Evolutionary conservation across 257 asterid species (phyloP).

Genomic region (Cruciata laevipes): DNA sequence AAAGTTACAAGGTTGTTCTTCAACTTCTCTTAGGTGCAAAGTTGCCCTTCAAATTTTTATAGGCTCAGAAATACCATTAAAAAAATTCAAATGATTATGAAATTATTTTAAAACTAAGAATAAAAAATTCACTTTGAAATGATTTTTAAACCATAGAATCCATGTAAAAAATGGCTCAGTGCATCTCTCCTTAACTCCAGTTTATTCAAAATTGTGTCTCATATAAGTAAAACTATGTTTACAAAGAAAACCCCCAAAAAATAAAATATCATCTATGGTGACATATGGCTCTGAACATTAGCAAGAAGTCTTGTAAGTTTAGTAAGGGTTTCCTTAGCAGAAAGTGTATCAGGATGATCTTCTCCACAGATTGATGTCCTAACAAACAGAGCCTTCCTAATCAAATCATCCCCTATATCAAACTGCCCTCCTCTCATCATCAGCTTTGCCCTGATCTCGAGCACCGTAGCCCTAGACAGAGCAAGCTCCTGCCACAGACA

Average conservation of each 20-base stretch:
- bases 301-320: slow-evolving; percentile 79
- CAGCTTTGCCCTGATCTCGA: slow-evolving; percentile 78
- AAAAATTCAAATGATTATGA: no score
- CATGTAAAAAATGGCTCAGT: background rate
- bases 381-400: slow-evolving; percentile 74
- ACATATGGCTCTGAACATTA: slow-evolving; percentile 53
- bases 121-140: background rate
- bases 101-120: no score
- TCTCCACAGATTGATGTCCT: slow-evolving; percentile 86
- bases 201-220: slow-evolving; percentile 21
- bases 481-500: slow-evolving; percentile 95
- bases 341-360: slow-evolving; percentile 77
- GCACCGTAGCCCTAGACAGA: slow-evolving; percentile 69
- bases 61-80: no score
- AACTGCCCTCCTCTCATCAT: slow-evolving; percentile 91
- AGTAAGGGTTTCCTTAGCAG: slow-evolving; percentile 82
- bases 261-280: slow-evolving; percentile 29
- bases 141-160: background rate
- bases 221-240: slow-evolving; percentile 22
- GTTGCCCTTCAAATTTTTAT: no score
- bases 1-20: no score
- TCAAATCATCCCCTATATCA: slow-evolving; percentile 76
- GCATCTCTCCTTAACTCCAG: slow-evolving; percentile 5
- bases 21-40: no score
- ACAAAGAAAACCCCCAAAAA: slow-evolving; percentile 4